phyloP scores from a whole-genome alignment of 2,329 filamentous ascomycete species.

The Scedosporium apiospermum region DNA sequence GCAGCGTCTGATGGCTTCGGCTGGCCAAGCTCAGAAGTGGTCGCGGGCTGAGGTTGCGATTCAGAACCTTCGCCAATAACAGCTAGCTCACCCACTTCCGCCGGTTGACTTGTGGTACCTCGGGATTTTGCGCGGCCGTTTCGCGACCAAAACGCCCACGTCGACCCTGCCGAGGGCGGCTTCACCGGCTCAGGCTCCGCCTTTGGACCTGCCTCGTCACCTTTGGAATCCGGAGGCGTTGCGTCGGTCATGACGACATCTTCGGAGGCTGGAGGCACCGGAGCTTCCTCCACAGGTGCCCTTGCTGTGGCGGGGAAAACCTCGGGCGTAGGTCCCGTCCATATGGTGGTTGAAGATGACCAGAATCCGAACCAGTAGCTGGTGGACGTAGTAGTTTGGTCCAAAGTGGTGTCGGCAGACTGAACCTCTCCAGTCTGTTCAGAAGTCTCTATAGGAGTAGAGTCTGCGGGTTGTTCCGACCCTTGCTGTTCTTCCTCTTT shows the following conservation, averaged over 20 bases:
- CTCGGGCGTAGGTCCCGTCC: constrained; percentile 3
- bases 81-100: constrained; percentile 42
- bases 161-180: constrained; percentile 41
- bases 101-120: constrained; percentile 12
- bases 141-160: constrained; percentile 75
- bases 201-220: constrained; percentile 13
- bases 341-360: constrained; percentile 16
- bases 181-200: constrained; percentile 26
- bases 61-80: constrained; percentile 49
- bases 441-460: background rate
- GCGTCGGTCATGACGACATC: constrained; percentile 36
- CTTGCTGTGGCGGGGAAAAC: constrained; percentile 3
- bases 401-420: background rate
- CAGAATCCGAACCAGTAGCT: constrained; percentile 33
- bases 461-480: background rate
- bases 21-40: constrained; percentile 30
- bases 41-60: constrained; percentile 39
- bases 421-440: background rate
- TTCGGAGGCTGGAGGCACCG: constrained; percentile 20
- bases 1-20: constrained; percentile 17
- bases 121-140: constrained; percentile 33
- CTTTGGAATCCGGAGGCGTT: constrained; percentile 11
- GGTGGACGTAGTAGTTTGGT: background rate
- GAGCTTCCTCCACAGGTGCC: constrained; percentile 12
- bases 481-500: background rate